Evolutionary conservation across 2,329 filamentous ascomycete genomes (phyloP).

Genomic region (Aspergillus fischeri): DNA sequence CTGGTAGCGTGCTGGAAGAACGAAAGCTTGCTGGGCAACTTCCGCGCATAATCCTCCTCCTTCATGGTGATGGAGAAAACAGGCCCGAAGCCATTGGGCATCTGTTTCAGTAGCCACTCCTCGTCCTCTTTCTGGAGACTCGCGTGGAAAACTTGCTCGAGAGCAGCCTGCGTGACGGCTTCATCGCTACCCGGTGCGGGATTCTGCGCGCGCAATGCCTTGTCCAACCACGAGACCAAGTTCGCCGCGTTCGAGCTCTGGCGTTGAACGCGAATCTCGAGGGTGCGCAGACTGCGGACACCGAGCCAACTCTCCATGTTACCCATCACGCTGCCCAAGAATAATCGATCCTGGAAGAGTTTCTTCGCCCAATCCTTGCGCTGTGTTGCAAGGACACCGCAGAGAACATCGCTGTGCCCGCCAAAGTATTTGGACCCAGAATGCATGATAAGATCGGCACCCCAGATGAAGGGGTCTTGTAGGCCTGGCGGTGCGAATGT

Average conservation of each 20-base stretch:
- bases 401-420: slow-evolving; percentile 90
- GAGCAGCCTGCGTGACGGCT: slow-evolving; percentile 48
- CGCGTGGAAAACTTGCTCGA: slow-evolving; percentile 68
- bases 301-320: slow-evolving; percentile 90
- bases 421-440: slow-evolving; percentile 94
- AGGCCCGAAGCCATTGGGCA: slow-evolving; percentile 85
- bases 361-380: slow-evolving; percentile 55
- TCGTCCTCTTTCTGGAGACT: slow-evolving; percentile 68
- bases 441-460: slow-evolving; percentile 87
- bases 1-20: slow-evolving; percentile 95
- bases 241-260: slow-evolving; percentile 68
- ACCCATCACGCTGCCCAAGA: slow-evolving; percentile 80
- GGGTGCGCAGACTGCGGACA: slow-evolving; percentile 75
- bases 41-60: slow-evolving; percentile 56
- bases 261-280: slow-evolving; percentile 74
- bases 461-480: slow-evolving; percentile 76
- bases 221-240: slow-evolving; percentile 69
- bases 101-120: slow-evolving; percentile 76
- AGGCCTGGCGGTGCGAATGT: slow-evolving; percentile 91
- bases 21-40: slow-evolving; percentile 70
- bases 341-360: slow-evolving; percentile 66
- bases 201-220: slow-evolving; percentile 40
- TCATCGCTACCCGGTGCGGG: slow-evolving; percentile 39
- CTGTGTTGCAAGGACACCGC: slow-evolving; percentile 71
- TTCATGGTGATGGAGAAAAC: slow-evolving; percentile 75